These are phyloP conservation scores for Phlegmacium glaucopus DNA, from an alignment of 768 basidiomycete species.

Conservation along the genomic window DNA sequence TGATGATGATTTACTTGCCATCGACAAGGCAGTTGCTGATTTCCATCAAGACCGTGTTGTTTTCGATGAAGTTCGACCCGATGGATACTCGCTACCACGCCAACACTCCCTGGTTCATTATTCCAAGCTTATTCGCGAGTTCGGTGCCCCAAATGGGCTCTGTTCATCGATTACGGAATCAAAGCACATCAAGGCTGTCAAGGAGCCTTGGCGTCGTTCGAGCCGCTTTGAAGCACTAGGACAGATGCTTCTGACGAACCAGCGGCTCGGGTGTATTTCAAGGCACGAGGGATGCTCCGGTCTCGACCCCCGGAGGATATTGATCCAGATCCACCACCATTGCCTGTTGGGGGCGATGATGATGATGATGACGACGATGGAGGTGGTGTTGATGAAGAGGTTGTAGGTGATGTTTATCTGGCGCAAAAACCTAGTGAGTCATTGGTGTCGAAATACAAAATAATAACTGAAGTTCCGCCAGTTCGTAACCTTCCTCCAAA, in stretches of 20 bases:
- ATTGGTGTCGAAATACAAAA: too few relatives aligned
- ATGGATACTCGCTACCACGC: constrained; percentile 16
- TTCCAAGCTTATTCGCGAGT: constrained; percentile 9
- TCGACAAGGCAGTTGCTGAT: constrained; percentile 12
- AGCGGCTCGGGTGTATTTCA: constrained; percentile 9
- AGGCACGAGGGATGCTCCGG: constrained; percentile 6
- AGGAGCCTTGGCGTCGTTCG: constrained; percentile 26
- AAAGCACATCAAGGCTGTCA: constrained; percentile 24
- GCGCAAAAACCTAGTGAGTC: constrained; percentile 7
- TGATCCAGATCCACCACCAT: not conserved
- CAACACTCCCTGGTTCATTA: constrained; percentile 22
- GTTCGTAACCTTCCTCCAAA: too few relatives aligned
- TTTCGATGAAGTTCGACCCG: constrained; percentile 20
- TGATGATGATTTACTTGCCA: constrained; percentile 1
- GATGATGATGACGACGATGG: constrained; percentile 7
- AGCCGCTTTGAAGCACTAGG: constrained; percentile 20
- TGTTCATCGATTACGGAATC: constrained; percentile 29
- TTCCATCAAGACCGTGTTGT: constrained; percentile 25
- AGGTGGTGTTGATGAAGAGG: constrained; percentile 9
- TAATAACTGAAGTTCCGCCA: too few relatives aligned
- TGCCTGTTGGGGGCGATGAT: not conserved
- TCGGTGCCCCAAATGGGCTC: constrained; percentile 21
- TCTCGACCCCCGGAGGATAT: too few relatives aligned
- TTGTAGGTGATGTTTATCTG: constrained; percentile 8
- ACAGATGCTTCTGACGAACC: constrained; percentile 26